phyloP scores from a whole-genome alignment of 352 stramenopile species.

The Phytophthora fragariae region DNA sequence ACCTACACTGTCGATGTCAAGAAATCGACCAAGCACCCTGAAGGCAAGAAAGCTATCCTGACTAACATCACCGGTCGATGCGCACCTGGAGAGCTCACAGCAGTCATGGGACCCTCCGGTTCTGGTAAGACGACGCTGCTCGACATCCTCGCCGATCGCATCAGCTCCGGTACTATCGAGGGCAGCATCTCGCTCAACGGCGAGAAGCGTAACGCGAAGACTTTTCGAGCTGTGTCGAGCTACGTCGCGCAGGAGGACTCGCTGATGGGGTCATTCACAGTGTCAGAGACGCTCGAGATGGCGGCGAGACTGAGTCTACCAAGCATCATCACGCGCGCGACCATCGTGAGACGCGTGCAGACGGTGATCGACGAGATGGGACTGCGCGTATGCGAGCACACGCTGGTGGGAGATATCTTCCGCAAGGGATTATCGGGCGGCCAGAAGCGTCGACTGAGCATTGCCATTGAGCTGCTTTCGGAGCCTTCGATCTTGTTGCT shows the following conservation, averaged over 20 bases:
- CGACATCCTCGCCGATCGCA: conserved; percentile 64
- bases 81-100: conserved; percentile 63
- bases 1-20: conserved; percentile 28
- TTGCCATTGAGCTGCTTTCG: conserved; percentile 93
- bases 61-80: conserved; percentile 62
- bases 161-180: conserved; percentile 40
- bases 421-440: conserved; percentile 75
- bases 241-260: conserved; percentile 72
- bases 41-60: conserved; percentile 57
- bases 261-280: conserved; percentile 70
- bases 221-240: conserved; percentile 53
- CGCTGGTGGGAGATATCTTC: conserved; percentile 66
- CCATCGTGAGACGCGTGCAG: conserved; percentile 60
- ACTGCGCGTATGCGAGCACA: conserved; percentile 60
- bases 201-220: conserved; percentile 38
- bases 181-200: conserved; percentile 61
- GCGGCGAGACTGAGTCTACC: conserved; percentile 61
- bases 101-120: conserved; percentile 69
- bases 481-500: conserved; percentile 96
- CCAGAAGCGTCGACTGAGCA: conserved; percentile 93
- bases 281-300: conserved; percentile 73
- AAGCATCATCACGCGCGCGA: conserved; percentile 40
- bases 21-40: conserved; percentile 19
- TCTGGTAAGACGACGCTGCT: conserved; percentile 70
- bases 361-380: conserved; percentile 74